Evolutionary conservation across 352 stramenopile genomes (phyloP).

Genomic region (Phytophthora nicotianae): DNA sequence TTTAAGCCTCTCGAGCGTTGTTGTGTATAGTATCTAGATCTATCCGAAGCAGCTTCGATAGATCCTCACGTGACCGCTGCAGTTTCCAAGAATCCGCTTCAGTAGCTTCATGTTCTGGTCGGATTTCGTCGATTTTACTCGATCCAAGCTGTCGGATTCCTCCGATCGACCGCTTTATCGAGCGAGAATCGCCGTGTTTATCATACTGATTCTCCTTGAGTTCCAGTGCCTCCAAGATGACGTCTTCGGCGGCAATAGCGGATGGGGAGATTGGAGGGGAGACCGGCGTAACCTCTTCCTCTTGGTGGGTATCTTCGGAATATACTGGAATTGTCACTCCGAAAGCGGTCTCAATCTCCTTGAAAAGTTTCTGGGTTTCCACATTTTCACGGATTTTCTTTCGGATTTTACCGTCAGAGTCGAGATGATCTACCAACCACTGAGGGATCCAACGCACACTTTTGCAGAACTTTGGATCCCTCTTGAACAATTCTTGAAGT

Average conservation of each 20-base stretch:
- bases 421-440: constrained; percentile 53
- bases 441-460: constrained; percentile 55
- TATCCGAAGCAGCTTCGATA: constrained; percentile 30
- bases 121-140: constrained; percentile 1
- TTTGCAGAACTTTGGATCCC: constrained; percentile 30
- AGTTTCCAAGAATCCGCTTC: constrained; percentile 22
- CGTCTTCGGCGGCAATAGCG: constrained; percentile 17
- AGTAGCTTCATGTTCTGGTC: constrained; percentile 20
- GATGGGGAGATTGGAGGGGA: constrained; percentile 12
- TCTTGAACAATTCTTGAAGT: constrained; percentile 50
- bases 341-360: constrained; percentile 27
- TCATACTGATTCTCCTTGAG: constrained; percentile 23
- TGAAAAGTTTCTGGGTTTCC: constrained; percentile 11
- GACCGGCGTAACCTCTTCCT: background rate
- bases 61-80: constrained; percentile 27
- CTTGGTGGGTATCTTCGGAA: constrained; percentile 1
- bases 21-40: constrained; percentile 28
- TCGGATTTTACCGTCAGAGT: constrained; percentile 38
- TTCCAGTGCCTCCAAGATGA: constrained; percentile 25
- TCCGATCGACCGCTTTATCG: background rate
- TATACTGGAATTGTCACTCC: constrained; percentile 17
- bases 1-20: constrained; percentile 32
- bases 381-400: constrained; percentile 5
- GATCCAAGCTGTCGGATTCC: constrained; percentile 12
- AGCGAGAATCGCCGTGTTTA: background rate